A percentile compares a stretch with the other conserved stretches of the same genome.
Evolutionary conservation across 2,329 filamentous ascomycete species (phyloP).

Genomic region (Elsinoe batatas): DNA sequence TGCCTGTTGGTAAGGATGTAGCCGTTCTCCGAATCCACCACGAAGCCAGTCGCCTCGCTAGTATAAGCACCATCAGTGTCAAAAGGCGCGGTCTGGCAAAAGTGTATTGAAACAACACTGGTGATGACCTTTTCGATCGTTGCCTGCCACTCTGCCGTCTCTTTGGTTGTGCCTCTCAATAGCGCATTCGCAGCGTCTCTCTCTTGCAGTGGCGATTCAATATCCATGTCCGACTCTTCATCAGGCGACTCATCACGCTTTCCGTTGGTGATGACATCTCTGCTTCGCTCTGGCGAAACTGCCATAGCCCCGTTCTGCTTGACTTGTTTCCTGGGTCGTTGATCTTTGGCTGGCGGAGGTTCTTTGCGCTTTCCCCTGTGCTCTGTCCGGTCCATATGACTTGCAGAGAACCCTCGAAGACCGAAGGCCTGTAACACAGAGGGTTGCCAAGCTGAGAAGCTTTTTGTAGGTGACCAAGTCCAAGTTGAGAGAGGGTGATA

Average conservation of each 20-base stretch:
- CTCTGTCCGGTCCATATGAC: conserved; percentile 12
- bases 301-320: conserved; percentile 12
- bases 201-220: conserved; percentile 19
- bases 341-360: conserved; percentile 23
- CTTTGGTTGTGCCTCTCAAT: conserved; percentile 41
- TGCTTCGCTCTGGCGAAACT: conserved; percentile 10
- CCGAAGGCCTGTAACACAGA: neutral
- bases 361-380: conserved; percentile 27
- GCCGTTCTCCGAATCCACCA: conserved; percentile 87
- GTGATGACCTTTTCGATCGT: conserved; percentile 90
- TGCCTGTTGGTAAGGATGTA: conserved; percentile 55
- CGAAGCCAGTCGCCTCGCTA: conserved; percentile 94
- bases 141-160: conserved; percentile 84
- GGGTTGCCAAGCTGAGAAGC: neutral
- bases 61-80: conserved; percentile 92
- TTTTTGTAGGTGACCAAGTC: neutral
- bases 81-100: conserved; percentile 95
- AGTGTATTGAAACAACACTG: conserved; percentile 97
- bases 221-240: conserved; percentile 36
- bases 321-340: conserved; percentile 28
- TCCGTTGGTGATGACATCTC: conserved; percentile 20
- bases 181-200: conserved; percentile 23
- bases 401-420: neutral
- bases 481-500: neutral
- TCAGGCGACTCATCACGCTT: conserved; percentile 22